Percentiles rank a stretch among this genome's conserved stretches.
Evolutionary conservation across 306 rosid species (phyloP).

Genomic region (Pyrus betulifolia): DNA sequence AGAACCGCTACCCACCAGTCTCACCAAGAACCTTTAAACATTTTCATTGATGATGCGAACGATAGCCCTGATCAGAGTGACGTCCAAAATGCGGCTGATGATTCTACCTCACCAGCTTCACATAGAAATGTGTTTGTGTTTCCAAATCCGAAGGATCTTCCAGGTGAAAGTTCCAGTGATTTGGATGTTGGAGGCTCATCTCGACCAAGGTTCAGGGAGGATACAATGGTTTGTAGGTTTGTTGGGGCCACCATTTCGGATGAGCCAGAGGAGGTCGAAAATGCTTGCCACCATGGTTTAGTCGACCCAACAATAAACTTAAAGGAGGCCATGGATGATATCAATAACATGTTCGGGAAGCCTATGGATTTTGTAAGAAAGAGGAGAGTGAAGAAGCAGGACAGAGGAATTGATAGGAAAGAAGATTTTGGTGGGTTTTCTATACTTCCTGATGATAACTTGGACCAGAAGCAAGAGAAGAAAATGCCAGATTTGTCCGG

Average conservation of each 20-base stretch:
- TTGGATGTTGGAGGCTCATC: slow-evolving; percentile 28
- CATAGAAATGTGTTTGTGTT: slow-evolving; percentile 40
- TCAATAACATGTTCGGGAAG: slow-evolving; percentile 92
- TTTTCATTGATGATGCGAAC: slow-evolving; percentile 61
- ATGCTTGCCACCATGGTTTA: slow-evolving; percentile 90
- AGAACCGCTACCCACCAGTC: slow-evolving; percentile 28
- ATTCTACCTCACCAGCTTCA: slow-evolving; percentile 42
- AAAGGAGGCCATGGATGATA: slow-evolving; percentile 95
- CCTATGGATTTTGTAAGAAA: slow-evolving; percentile 77
- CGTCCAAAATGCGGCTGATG: slow-evolving; percentile 25
- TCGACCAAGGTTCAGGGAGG: slow-evolving; percentile 67
- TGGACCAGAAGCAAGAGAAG: slow-evolving; percentile 29
- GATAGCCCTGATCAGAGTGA: slow-evolving; percentile 17
- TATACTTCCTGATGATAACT: slow-evolving; percentile 74
- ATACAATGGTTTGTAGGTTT: slow-evolving; percentile 77
- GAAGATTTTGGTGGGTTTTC: slow-evolving; percentile 55
- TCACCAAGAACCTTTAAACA: slow-evolving; percentile 47
- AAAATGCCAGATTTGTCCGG: slow-evolving; percentile 27
- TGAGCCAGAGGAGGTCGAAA: slow-evolving; percentile 78
- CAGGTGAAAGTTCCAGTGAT: slow-evolving; percentile 38
- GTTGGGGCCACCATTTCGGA: slow-evolving; percentile 82
- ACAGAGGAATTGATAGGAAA: slow-evolving; percentile 36
- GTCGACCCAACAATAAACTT: slow-evolving; percentile 92
- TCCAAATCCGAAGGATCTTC: slow-evolving; percentile 51
- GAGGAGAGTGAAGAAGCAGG: slow-evolving; percentile 49